A percentile compares a stretch with the other conserved stretches of the same genome.
phyloP scores from a whole-genome alignment of 106 monocot genomes.

The Phalaenopsis aphrodite region DNA sequence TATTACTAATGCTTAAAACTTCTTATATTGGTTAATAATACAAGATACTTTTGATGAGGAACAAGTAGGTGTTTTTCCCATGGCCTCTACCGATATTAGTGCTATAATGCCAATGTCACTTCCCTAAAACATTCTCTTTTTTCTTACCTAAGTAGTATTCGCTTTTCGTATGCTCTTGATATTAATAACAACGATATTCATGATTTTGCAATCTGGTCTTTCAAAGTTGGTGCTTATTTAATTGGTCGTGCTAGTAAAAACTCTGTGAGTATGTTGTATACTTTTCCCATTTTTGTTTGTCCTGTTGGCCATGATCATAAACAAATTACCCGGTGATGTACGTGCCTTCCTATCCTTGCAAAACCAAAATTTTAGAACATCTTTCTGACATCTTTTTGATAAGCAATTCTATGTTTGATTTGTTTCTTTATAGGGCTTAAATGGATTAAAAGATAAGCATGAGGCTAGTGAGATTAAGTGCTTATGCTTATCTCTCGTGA shows the following conservation, averaged over 20 bases:
- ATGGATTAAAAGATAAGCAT: too few species aligned
- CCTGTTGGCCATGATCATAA: neutral
- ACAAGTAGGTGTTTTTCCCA: neutral
- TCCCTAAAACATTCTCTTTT: neutral
- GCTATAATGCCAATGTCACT: neutral
- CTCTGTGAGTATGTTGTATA: neutral
- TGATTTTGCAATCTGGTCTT: neutral
- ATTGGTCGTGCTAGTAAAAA: neutral
- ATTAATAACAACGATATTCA: neutral
- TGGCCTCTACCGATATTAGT: neutral
- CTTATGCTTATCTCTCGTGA: too few species aligned
- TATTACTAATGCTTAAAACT: neutral
- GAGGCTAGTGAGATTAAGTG: too few species aligned
- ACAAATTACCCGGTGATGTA: neutral
- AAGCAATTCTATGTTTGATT: too few species aligned
- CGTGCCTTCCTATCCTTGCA: neutral
- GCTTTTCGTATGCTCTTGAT: neutral
- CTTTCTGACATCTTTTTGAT: too few species aligned
- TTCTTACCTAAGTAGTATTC: neutral
- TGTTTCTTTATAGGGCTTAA: too few species aligned
- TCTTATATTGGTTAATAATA: neutral
- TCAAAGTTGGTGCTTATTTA: neutral
- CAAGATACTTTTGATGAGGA: neutral
- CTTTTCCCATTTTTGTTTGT: neutral
- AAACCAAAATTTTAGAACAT: neutral